These are phyloP conservation scores for Penicillium griseofulvum DNA, from an alignment of 2,329 filamentous ascomycete genomes.

Conservation along the genomic window DNA sequence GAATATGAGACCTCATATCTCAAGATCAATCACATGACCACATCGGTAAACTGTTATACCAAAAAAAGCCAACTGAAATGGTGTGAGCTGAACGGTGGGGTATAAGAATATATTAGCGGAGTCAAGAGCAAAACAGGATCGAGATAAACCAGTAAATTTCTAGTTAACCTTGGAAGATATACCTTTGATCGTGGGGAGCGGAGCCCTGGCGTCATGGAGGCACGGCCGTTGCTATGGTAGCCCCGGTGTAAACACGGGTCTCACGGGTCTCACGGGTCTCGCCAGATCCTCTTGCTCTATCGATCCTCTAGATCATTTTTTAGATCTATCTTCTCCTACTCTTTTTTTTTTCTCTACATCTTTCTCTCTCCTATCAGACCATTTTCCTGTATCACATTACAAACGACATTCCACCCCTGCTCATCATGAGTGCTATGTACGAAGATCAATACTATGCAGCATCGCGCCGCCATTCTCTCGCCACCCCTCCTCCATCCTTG, in stretches of 20 bases:
- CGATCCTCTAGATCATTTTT: constrained; percentile 19
- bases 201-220: constrained; percentile 24
- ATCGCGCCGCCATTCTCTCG: constrained; percentile 57
- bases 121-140: constrained; percentile 12
- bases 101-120: constrained; percentile 16
- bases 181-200: constrained; percentile 11
- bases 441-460: constrained; percentile 53
- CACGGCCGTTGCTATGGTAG: constrained; percentile 39
- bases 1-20: background rate
- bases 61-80: background rate
- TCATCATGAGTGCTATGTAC: constrained; percentile 37
- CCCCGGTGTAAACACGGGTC: constrained; percentile 34
- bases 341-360: too few species aligned
- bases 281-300: constrained; percentile 20
- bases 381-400: background rate
- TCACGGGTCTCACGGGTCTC: constrained; percentile 15
- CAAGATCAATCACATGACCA: constrained; percentile 3
- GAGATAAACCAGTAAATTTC: constrained; percentile 8
- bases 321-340: constrained; percentile 12
- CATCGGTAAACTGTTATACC: background rate
- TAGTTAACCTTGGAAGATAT: too few species aligned
- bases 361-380: background rate
- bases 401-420: constrained; percentile 17
- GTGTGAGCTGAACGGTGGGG: constrained; percentile 27
- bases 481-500: constrained; percentile 39